Evolutionary conservation across 2,329 filamentous ascomycete genomes (phyloP), one percentile per base, ranked within the genome.

Genomic region (Xylaria sp.): DNA sequence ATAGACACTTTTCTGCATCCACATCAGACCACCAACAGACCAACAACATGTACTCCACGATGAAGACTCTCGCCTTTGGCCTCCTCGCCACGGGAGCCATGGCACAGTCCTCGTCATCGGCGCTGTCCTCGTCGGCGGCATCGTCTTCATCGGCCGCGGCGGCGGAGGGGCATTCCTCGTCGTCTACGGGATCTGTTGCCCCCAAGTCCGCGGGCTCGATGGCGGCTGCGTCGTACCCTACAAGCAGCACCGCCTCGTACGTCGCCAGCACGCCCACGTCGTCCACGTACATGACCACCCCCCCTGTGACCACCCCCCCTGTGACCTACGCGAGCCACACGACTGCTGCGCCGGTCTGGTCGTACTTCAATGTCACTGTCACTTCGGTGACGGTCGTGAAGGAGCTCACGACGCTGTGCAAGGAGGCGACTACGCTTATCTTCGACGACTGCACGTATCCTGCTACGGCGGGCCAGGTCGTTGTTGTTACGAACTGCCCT

Each of bases 401-500:
- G 21, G 48, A 61, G 61, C 59, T 72, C 41, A 70, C 70, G 11
- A 74, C 73, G 25, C 47, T 70, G 67, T 83, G 80, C 75, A 71
- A 76, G 5, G 70, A 79, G 73, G 80, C 84, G 37, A 85, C 84
- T 33, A 79, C 78, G 65, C 68, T 87, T 67, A 82, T 78, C 65
- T 76, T 83, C 73, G 80, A 80, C 70, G 74, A 75, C 71, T 79
- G 81, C 73, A 77, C 77, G 49, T 87, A 84, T 78, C 81, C 82
- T 48, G 79, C 86, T 68, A 83, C 81, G 54, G 77, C 80, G 72
- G 80, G 85, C 63, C 75, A 83, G 68, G 82, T 81, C 57, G 74
- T 87, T 66, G 86, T 82, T 69, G 80, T 88, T 58, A 80, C 78
- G 37, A 76, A 84, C 72, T 85, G 83, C 75, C 81, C 82, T 60